Conservation (phyloP, 2,329 filamentous ascomycete species). For the Colletotrichum gloeosporioides region DNA sequence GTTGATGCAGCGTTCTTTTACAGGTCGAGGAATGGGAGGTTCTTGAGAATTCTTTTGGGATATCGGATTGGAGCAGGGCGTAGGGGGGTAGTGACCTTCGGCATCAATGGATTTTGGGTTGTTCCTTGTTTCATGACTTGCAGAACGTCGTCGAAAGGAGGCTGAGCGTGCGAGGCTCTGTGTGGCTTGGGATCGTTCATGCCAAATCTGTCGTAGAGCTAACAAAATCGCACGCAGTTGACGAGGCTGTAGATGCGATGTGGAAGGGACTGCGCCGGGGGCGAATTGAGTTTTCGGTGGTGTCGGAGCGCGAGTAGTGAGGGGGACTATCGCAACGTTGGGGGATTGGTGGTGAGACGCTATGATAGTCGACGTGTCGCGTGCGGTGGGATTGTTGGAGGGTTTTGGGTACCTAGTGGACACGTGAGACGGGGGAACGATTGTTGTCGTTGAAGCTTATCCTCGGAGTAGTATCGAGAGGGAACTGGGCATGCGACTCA, state of each 20-base stretch:
- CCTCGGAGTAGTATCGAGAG: background rate
- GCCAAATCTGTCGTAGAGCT: background rate
- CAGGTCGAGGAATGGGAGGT: too few species aligned
- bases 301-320: background rate
- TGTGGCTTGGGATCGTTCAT: background rate
- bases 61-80: too few species aligned
- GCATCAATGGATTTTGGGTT: too few species aligned
- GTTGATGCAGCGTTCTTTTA: too few species aligned
- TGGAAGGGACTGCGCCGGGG: background rate
- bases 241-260: background rate
- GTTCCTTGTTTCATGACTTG: too few species aligned
- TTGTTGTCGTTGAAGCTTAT: background rate
- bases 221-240: rapidly evolving
- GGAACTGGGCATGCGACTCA: background rate
- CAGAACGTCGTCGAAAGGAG: background rate
- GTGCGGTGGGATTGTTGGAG: background rate
- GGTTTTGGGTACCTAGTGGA: background rate
- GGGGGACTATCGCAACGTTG: background rate
- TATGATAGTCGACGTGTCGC: background rate
- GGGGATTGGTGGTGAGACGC: background rate
- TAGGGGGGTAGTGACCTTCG: too few species aligned
- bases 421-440: background rate
- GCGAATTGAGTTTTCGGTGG: background rate
- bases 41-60: too few species aligned
- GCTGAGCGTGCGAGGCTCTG: background rate